phyloP scores from a whole-genome alignment of 176 grass and related monocot species.

The Musa itinerans region DNA sequence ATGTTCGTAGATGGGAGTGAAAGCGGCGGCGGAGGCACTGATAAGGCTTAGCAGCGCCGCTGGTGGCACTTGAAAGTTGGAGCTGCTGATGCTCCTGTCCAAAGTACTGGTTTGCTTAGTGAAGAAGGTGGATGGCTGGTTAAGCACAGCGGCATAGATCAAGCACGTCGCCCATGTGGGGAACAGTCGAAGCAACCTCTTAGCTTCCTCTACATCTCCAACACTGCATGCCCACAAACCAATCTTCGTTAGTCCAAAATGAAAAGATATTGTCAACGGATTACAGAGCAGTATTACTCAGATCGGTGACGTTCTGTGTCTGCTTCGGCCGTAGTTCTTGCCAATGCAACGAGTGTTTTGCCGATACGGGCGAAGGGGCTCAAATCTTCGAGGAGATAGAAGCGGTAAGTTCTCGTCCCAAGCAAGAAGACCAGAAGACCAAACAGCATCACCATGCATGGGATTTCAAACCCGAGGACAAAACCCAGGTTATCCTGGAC shows the following conservation, averaged over 20 bases:
- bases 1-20: constrained; percentile 53
- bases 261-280: no score
- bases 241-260: no score
- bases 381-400: not conserved
- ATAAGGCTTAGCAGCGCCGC: constrained; percentile 49
- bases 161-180: constrained; percentile 50
- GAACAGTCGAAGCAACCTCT: constrained; percentile 31
- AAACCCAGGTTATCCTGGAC: constrained; percentile 82
- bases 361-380: constrained; percentile 4
- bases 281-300: no score
- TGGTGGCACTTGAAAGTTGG: constrained; percentile 28
- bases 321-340: no score
- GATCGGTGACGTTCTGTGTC: no score
- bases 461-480: constrained; percentile 76
- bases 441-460: constrained; percentile 40
- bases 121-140: constrained; percentile 53
- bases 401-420: constrained; percentile 27
- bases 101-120: constrained; percentile 68
- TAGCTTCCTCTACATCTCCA: constrained; percentile 14
- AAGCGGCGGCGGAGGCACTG: constrained; percentile 25
- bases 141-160: constrained; percentile 27
- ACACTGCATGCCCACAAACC: not conserved
- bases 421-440: constrained; percentile 34
- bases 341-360: constrained; percentile 7
- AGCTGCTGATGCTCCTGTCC: constrained; percentile 36